Evolutionary conservation across 2,329 filamentous ascomycete species (phyloP), one percentile per base, ranked within the genome.

Genomic region (Xylariaceae sp.): DNA sequence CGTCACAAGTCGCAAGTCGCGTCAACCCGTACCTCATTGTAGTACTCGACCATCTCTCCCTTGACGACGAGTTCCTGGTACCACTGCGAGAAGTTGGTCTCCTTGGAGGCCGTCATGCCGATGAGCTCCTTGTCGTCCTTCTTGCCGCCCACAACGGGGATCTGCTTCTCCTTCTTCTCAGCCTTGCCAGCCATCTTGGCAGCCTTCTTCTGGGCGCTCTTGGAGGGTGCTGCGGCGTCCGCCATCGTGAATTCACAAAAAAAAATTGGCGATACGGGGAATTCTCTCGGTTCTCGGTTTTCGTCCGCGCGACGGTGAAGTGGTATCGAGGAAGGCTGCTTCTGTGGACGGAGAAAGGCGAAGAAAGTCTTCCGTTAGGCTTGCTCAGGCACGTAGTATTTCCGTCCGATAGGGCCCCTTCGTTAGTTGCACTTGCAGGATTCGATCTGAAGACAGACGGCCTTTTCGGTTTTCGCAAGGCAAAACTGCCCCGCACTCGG

Each of bases 11-110:
- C 15, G 18, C 15, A 11, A 6, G 35, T 60, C 53, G 44, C 44
- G 17, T 37, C 50, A 34, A 34, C 2, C 49, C 65, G 60, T 56
- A 71, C 70, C 65, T 77, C 75, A 54, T 67, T 79, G 73, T 97
- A 97, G 83, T 97, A 99, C 72, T 96, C 92, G 70, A 97, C 88
- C 88, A 99, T 90, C 74, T 97, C 91, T 68, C 91, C 90, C 83
- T 99, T 99, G 72, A 92, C 87, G 59, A 99, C 88, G 62, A 97
- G 90, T 77, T 99, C 93, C 77, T 96, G 91, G 77, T 99, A 99
- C 94, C 94, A 99, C 76, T 87, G 86, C 54, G 90, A 82, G 73
- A 99, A 94, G 77, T 97, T 91, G 52, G 52, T 51, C 5, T 65
- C 62, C 49, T 64, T 64, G 35, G 62, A 60, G 48, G 56, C 64